phyloP scores from a whole-genome alignment of 2,329 filamentous ascomycete species.

The Colletotrichum graminicola region DNA sequence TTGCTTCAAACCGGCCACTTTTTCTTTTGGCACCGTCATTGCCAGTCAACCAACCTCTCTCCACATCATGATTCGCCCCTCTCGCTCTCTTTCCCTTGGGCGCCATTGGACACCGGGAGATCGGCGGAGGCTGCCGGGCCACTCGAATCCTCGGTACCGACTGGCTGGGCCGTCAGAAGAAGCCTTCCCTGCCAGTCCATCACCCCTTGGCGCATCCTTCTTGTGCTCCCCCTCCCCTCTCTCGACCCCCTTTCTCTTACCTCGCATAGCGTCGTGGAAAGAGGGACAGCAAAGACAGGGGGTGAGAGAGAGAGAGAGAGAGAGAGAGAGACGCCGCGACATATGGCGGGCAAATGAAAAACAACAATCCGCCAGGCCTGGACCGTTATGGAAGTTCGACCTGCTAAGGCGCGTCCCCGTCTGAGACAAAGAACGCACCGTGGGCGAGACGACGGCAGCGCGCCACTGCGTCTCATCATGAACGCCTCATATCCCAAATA shows the following conservation, averaged over 20 bases:
- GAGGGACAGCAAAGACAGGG: background rate
- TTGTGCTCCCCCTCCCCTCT: background rate
- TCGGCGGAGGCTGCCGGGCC: constrained; percentile 27
- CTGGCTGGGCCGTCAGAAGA: constrained; percentile 32
- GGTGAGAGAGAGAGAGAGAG: background rate
- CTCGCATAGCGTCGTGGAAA: background rate
- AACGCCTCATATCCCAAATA: constrained; percentile 27
- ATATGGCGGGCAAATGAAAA: background rate
- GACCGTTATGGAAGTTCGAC: background rate
- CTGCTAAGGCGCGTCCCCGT: background rate
- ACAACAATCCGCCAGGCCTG: background rate
- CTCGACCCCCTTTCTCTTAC: background rate
- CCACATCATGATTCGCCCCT: background rate
- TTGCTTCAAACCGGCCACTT: background rate
- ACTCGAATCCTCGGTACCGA: constrained; percentile 34
- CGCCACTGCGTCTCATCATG: constrained; percentile 39
- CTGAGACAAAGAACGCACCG: background rate
- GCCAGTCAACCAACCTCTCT: constrained; percentile 7
- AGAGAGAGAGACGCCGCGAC: background rate
- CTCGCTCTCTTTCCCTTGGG: background rate
- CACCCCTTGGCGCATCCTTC: background rate
- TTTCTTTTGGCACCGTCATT: constrained; percentile 2
- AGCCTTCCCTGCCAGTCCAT: constrained; percentile 21
- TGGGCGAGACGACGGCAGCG: constrained; percentile 36
- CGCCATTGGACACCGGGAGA: constrained; percentile 26